Percentiles rank a stretch among this genome's conserved stretches.
Evolutionary conservation across 371 early-diverging fungal species (phyloP).

Genomic region (Actinomortierella ambigua): DNA sequence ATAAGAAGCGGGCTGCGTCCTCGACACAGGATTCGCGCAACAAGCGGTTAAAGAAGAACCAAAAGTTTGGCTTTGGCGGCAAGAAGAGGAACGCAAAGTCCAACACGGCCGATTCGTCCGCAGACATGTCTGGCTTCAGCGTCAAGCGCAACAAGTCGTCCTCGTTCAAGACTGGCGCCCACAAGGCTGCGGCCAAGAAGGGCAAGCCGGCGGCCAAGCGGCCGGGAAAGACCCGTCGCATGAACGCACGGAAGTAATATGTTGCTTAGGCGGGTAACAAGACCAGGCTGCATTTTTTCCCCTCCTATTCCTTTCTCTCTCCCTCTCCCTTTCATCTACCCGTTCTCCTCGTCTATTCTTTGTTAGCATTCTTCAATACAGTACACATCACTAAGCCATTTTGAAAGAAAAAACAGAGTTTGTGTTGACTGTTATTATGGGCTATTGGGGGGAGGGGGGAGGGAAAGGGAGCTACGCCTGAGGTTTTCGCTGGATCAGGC

Average conservation of each 20-base stretch:
- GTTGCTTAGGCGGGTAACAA: too few relatives aligned
- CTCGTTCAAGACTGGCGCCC: constrained; percentile 37
- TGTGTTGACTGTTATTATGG: too few relatives aligned
- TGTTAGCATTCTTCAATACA: too few relatives aligned
- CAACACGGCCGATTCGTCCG: constrained; percentile 81
- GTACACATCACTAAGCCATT: too few relatives aligned
- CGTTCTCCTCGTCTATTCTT: too few relatives aligned
- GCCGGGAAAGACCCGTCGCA: constrained; percentile 45
- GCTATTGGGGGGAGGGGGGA: too few relatives aligned
- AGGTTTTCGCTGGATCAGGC: constrained; percentile 5
- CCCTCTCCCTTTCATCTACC: too few relatives aligned
- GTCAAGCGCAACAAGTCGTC: constrained; percentile 64
- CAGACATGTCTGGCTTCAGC: constrained; percentile 73
- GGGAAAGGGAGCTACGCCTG: too few relatives aligned
- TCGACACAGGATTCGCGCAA: constrained; percentile 48
- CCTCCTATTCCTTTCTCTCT: too few relatives aligned
- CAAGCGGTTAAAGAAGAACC: constrained; percentile 49
- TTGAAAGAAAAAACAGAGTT: too few relatives aligned
- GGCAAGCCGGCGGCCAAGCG: constrained; percentile 23
- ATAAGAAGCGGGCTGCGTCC: constrained; percentile 29
- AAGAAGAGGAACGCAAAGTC: constrained; percentile 77
- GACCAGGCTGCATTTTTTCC: too few relatives aligned
- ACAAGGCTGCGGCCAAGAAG: constrained; percentile 26
- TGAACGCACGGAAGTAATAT: constrained; percentile 16
- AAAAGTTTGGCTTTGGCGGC: constrained; percentile 91